These are phyloP conservation scores for Exidia glandulosa DNA, from an alignment of 768 basidiomycete genomes.

Conservation along the genomic window DNA sequence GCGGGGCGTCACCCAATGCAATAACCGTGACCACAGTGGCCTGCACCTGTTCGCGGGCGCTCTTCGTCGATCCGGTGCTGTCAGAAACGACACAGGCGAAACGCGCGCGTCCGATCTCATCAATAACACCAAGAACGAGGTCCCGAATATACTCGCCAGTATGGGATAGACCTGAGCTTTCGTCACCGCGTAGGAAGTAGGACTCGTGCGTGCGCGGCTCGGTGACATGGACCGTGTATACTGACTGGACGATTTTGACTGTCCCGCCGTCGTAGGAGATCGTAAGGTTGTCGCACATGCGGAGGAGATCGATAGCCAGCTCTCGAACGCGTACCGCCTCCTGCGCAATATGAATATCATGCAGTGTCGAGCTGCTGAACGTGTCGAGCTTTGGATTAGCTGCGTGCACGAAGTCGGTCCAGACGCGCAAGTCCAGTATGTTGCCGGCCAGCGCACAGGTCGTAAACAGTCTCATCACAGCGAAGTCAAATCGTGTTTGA, in stretches of 20 bases:
- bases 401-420: slow-evolving; percentile 1
- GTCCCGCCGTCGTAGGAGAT: slow-evolving; percentile 20
- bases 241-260: slow-evolving; percentile 14
- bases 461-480: background rate
- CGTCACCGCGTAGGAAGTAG: slow-evolving; percentile 17
- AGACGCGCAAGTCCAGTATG: slow-evolving; percentile 3
- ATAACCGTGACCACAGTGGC: background rate
- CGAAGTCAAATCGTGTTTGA: background rate
- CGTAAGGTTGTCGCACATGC: slow-evolving; percentile 9
- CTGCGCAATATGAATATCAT: slow-evolving; percentile 7
- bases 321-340: slow-evolving; percentile 9
- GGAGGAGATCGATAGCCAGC: slow-evolving; percentile 1
- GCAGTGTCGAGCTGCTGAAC: slow-evolving; percentile 5
- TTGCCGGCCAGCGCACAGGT: background rate
- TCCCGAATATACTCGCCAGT: slow-evolving; percentile 17
- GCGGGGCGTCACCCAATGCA: background rate
- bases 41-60: background rate
- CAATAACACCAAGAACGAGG: slow-evolving; percentile 9
- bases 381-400: slow-evolving; percentile 4
- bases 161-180: slow-evolving; percentile 18
- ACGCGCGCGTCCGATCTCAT: background rate
- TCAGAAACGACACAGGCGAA: background rate
- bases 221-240: slow-evolving; percentile 23
- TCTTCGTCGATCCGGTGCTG: background rate
- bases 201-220: slow-evolving; percentile 13